Evolutionary conservation across 345 rosid genomes (phyloP).

Genomic region (Lagerstroemia speciosa): DNA sequence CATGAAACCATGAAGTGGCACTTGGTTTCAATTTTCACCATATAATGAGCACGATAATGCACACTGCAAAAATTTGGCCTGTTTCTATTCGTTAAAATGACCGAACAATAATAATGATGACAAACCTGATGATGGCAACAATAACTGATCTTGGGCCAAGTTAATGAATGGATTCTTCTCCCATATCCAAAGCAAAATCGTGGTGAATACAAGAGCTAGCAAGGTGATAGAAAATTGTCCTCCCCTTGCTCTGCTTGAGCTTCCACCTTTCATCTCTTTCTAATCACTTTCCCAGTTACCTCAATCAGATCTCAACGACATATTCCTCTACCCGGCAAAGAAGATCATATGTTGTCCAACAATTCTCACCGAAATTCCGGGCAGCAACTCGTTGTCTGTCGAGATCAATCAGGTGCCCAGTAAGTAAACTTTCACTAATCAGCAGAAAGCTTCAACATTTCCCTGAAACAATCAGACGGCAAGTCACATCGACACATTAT

Average conservation of each 20-base stretch:
- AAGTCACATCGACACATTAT: no score
- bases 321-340: background rate
- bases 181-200: constrained; percentile 35
- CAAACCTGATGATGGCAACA: constrained; percentile 39
- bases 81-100: background rate
- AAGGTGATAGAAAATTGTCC: constrained; percentile 26
- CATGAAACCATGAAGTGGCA: background rate
- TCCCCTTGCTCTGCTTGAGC: constrained; percentile 23
- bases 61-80: background rate
- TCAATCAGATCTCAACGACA: background rate
- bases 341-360: constrained; percentile 2
- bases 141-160: constrained; percentile 27
- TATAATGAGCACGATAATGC: background rate
- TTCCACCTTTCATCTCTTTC: constrained; percentile 41
- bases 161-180: constrained; percentile 36
- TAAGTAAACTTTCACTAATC: background rate
- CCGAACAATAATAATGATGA: background rate
- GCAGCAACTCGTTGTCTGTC: constrained; percentile 3
- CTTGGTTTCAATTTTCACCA: background rate
- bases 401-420: background rate
- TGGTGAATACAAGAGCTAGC: constrained; percentile 21
- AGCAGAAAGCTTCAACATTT: background rate
- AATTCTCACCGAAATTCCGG: background rate
- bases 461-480: background rate
- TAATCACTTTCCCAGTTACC: constrained; percentile 2